Base-by-base conservation (phyloP, 2,329 filamentous ascomycete genomes). In the Fusarium sp. region DNA sequence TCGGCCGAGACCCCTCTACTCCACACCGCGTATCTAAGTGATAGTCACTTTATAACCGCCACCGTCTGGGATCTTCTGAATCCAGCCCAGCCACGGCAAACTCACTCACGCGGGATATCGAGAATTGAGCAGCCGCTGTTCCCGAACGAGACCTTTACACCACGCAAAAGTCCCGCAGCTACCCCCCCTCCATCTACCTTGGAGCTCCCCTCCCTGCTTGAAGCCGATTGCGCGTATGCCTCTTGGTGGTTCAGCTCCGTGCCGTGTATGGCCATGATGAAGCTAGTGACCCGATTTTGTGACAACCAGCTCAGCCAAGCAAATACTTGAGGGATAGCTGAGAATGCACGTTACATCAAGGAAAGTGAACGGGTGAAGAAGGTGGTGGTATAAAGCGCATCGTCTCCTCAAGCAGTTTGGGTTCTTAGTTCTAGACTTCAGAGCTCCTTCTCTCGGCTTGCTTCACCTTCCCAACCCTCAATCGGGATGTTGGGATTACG, bases 401-500 rank as follows among this genome's bases (percentile, higher is more conserved):
- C n/a, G 11, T 38, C 11, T 18, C 31, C 18, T 63, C 31, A 11
- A 13, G 6, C n/a, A 10, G 36, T 40, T 36, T 35, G 16, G 10
- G 14, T 35, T 27, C 16, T 25, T 10, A 25, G 8, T 13, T 22
- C 16, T 25, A 25, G 36, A 40, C 14, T 22, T 13, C 11, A 62
- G 36, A 61, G 27, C 69, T 65, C 20, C 36, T 27, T 36, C 47
- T 61, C 60, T 42, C 38, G 56, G 3, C 18, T 50, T 40, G 10
- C 8, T 54, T 14, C 18, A 40, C 42, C 11, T 29, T 20, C 20
- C 33, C 27, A 13, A n/a, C 8, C 10, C 57, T 50, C 36, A 22
- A 63, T 70, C 45, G 54, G 71, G 71, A 76, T 76, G 74, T 75
- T 76, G 64, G 73, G 74, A 35, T 68, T 76, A 63, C 63, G 63